A percentile compares a stretch with the other conserved stretches of the same genome.
These are phyloP conservation scores for Termitomyces sp. DNA, from an alignment of 768 basidiomycete species.

Conservation along the genomic window DNA sequence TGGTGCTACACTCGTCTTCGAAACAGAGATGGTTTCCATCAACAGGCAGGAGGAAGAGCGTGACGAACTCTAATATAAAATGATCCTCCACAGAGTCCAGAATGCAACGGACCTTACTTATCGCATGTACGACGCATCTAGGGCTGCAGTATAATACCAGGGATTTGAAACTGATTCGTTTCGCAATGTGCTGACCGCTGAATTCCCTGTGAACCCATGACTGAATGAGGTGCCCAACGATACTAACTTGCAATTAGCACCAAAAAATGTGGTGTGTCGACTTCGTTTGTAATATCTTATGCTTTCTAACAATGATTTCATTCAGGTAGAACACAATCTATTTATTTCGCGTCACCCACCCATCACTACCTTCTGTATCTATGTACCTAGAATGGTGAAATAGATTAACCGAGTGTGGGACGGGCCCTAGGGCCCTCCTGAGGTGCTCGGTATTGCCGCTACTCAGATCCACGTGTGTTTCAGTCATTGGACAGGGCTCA, in stretches of 20 bases:
- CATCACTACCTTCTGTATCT: too few relatives aligned
- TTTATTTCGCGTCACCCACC: too few relatives aligned
- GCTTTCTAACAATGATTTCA: too few relatives aligned
- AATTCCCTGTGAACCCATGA: not conserved
- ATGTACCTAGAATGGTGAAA: too few relatives aligned
- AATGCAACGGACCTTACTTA: not conserved
- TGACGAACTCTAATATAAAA: not conserved
- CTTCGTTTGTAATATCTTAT: not conserved
- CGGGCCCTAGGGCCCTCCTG: too few relatives aligned
- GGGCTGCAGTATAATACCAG: not conserved
- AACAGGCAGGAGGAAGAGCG: conserved; percentile 21
- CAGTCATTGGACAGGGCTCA: conserved; percentile 41
- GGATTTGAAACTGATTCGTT: not conserved
- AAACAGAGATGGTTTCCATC: conserved; percentile 76
- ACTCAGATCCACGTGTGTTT: too few relatives aligned
- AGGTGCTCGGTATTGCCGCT: too few relatives aligned
- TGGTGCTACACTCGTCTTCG: conserved; percentile 78
- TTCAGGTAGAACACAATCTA: too few relatives aligned
- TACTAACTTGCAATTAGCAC: too few relatives aligned
- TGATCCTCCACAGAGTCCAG: not conserved
- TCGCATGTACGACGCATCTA: not conserved
- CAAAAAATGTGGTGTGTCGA: not conserved
- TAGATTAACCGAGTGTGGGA: too few relatives aligned
- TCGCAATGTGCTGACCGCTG: not conserved
- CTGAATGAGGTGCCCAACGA: not conserved